Percentiles rank a stretch among this genome's conserved stretches.
phyloP scores from a whole-genome alignment of 805 yeast genomes.

The Kodamaea nitidulidarum region DNA sequence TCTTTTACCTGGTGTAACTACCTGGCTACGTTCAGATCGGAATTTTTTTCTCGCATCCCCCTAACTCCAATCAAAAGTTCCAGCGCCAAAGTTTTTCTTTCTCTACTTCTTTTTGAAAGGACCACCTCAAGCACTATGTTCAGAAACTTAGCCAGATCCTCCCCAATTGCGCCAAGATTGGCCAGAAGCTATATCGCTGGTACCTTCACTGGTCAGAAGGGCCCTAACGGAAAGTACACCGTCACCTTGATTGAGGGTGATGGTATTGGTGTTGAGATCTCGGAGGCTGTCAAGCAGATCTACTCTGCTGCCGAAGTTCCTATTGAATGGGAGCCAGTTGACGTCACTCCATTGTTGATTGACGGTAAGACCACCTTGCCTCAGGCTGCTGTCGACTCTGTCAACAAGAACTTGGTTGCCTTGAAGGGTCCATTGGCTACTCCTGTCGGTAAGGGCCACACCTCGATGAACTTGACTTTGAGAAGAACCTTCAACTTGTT shows the following conservation, averaged over 20 bases:
- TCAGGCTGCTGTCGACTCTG: slow-evolving; percentile 84
- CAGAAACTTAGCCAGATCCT: slow-evolving; percentile 34
- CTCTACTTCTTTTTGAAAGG: slow-evolving; percentile 4
- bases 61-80: slow-evolving; percentile 3
- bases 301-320: slow-evolving; percentile 94
- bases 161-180: slow-evolving; percentile 25
- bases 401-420: slow-evolving; percentile 90
- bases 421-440: slow-evolving; percentile 98
- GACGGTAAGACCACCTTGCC: slow-evolving; percentile 94
- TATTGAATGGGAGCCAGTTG: slow-evolving; percentile 94
- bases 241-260: slow-evolving; percentile 98
- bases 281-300: slow-evolving; percentile 88
- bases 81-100: slow-evolving; percentile 4
- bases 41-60: slow-evolving; percentile 3
- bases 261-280: slow-evolving; percentile 95
- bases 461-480: slow-evolving; percentile 92
- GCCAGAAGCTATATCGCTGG: slow-evolving; percentile 45
- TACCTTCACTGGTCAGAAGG: slow-evolving; percentile 61
- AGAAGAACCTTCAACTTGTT: slow-evolving; percentile 95
- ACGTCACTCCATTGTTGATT: slow-evolving; percentile 88
- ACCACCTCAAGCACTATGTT: slow-evolving; percentile 23
- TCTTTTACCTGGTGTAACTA: background rate
- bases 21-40: background rate
- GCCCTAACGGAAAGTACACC: slow-evolving; percentile 77
- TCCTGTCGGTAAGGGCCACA: slow-evolving; percentile 98